A percentile compares a stretch with the other conserved stretches of the same genome.
These are phyloP conservation scores for Tephrocybe sp. DNA, from an alignment of 768 basidiomycete genomes.

Conservation along the genomic window DNA sequence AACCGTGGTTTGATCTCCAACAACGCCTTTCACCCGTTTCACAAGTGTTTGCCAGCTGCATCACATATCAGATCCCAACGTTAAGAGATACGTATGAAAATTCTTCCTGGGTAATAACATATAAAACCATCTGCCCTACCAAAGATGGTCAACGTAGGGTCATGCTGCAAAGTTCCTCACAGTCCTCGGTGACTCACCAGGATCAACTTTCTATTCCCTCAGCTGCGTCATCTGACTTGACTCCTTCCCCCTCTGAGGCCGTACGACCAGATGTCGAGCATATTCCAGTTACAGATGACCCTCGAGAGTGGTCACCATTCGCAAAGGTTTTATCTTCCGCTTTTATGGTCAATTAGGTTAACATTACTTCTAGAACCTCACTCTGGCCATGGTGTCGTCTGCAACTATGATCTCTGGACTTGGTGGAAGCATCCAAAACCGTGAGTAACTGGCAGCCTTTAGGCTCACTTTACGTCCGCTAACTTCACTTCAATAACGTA, in stretches of 20 bases:
- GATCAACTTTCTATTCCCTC: slow-evolving; percentile 2
- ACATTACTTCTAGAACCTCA: slow-evolving; percentile 32
- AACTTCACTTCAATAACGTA: slow-evolving; percentile 21
- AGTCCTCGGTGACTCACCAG: slow-evolving; percentile 7
- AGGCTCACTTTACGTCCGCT: neutral
- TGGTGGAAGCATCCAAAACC: slow-evolving; percentile 61
- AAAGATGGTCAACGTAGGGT: no score
- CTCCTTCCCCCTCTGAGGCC: neutral
- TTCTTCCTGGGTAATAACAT: no score
- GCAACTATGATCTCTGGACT: slow-evolving; percentile 60
- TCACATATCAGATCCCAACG: no score
- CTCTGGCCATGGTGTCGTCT: slow-evolving; percentile 43
- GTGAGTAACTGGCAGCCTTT: slow-evolving; percentile 31
- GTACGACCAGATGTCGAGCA: slow-evolving; percentile 44
- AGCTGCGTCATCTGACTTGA: neutral
- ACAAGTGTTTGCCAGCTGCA: no score
- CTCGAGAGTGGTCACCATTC: slow-evolving; percentile 51
- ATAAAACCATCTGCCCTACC: no score
- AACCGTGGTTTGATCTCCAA: no score
- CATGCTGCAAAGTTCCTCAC: neutral
- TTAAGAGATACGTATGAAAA: no score
- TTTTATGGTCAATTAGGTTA: neutral
- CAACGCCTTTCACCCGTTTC: no score
- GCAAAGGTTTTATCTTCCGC: slow-evolving; percentile 44
- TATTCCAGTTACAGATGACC: slow-evolving; percentile 56